Evolutionary conservation across 176 grass and related monocot species (phyloP).

Genomic region (bread wheat (Triticum aestivum)): IWGSC_CS_RefSeq_v2.1 NC_057800.1:68479269-68479768

Average conservation of each 20-base stretch:
- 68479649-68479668: not conserved
- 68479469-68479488: not conserved
- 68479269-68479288: not conserved
- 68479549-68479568: not conserved
- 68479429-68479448: not conserved
- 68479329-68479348: not conserved
- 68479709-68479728: too few relatives aligned
- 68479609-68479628: not conserved
- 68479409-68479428: not conserved
- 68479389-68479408: slow-evolving; percentile 10
- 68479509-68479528: not conserved
- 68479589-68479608: not conserved
- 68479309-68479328: not conserved
- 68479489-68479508: not conserved
- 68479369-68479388: not conserved
- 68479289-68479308: not conserved
- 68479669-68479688: not conserved
- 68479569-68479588: not conserved
- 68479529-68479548: not conserved
- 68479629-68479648: not conserved
- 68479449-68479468: not conserved
- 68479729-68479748: not conserved
- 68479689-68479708: not conserved
- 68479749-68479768: not conserved
- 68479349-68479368: not conserved